Percentiles rank a stretch among this genome's conserved stretches.
Conservation (phyloP, 164 flowering plant genomes). For the Tetracentron sinense region DNA sequence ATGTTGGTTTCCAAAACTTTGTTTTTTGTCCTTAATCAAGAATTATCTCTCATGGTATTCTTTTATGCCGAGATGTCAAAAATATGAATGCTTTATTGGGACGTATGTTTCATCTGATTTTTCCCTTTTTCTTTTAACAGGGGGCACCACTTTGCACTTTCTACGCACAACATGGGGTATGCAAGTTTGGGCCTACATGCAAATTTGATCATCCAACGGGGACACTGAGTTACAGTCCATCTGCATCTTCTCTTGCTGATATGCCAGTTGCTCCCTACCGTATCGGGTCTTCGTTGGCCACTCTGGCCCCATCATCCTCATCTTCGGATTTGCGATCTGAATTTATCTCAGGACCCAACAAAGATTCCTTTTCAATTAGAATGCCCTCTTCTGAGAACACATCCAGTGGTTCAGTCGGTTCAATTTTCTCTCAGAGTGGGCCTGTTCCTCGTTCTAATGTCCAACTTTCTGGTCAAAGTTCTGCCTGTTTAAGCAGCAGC, state of each 20-base stretch:
- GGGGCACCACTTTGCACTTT: conserved; percentile 70
- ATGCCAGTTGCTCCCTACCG: conserved; percentile 97
- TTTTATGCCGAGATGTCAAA: neutral
- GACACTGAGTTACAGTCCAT: conserved; percentile 75
- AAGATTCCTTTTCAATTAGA: conserved; percentile 43
- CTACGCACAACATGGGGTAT: conserved; percentile 70
- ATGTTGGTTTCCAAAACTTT: neutral
- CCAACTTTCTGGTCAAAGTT: conserved; percentile 39
- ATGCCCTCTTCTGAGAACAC: conserved; percentile 51
- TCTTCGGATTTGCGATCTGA: conserved; percentile 74
- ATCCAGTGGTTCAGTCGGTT: conserved; percentile 59
- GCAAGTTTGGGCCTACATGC: conserved; percentile 87
- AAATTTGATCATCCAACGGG: conserved; percentile 85
- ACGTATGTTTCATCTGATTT: conserved; percentile 11
- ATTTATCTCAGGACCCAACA: conserved; percentile 43
- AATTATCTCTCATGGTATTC: no score
- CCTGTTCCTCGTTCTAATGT: conserved; percentile 31
- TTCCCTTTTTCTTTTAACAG: conserved; percentile 39
- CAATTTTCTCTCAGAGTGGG: conserved; percentile 49
- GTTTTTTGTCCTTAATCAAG: neutral
- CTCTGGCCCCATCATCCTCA: conserved; percentile 84
- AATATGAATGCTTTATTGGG: neutral
- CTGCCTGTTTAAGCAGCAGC: conserved; percentile 36
- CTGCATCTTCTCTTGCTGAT: conserved; percentile 92
- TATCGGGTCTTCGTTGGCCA: conserved; percentile 66